phyloP scores from a whole-genome alignment of 108 stramenopile species.

The Bacterosira constricta region DNA sequence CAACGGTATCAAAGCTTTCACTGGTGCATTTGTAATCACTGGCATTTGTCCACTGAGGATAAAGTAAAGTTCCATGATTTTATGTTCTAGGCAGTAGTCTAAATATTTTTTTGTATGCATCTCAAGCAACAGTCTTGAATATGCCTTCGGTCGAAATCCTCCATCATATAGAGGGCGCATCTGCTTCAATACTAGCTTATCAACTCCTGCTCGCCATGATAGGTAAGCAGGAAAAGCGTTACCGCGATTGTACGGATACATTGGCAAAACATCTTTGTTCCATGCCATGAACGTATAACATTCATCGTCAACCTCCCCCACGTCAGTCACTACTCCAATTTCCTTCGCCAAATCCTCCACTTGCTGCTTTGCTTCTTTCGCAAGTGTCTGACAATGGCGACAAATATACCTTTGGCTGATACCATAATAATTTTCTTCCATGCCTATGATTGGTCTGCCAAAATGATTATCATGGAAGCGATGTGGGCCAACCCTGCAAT shows the following conservation, averaged over 20 bases:
- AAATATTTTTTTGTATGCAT: slow-evolving; percentile 21
- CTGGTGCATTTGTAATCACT: slow-evolving; percentile 29
- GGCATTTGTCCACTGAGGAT: slow-evolving; percentile 39
- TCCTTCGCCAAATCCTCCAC: neutral
- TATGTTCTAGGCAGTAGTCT: too few relatives aligned
- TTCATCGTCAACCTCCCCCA: neutral
- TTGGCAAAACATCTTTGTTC: neutral
- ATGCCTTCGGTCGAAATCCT: slow-evolving; percentile 7
- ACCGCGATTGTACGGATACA: slow-evolving; percentile 5
- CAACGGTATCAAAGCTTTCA: slow-evolving; percentile 32
- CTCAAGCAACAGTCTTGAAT: slow-evolving; percentile 29
- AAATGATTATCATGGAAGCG: slow-evolving; percentile 23
- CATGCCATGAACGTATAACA: slow-evolving; percentile 33
- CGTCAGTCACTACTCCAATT: neutral
- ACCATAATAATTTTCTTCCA: slow-evolving; percentile 22
- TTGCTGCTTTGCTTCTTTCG: neutral
- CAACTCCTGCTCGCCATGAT: slow-evolving; percentile 18
- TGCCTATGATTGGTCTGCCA: slow-evolving; percentile 9
- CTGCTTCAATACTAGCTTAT: slow-evolving; percentile 23
- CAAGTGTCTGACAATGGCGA: too few relatives aligned
- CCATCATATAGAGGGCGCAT: slow-evolving; percentile 42
- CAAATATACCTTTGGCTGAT: slow-evolving; percentile 4
- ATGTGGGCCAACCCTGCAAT: slow-evolving; percentile 12
- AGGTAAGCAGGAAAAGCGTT: slow-evolving; percentile 33
- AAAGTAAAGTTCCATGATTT: slow-evolving; percentile 27